These are phyloP conservation scores for Clarireedia paspali DNA, from an alignment of 2,329 filamentous ascomycete genomes.

Conservation along the genomic window DNA sequence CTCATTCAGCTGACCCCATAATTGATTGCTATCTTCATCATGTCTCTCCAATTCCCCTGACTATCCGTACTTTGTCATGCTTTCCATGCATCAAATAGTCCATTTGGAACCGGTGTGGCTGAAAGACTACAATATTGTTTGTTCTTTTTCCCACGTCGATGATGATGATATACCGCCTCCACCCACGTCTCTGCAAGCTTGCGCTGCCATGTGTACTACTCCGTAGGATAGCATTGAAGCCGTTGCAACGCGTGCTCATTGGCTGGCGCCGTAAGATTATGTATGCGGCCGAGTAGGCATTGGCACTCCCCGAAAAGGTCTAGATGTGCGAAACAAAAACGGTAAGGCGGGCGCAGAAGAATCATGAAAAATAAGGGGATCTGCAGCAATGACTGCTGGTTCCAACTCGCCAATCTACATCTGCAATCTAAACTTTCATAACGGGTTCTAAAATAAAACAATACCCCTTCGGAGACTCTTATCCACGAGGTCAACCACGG, in stretches of 20 bases:
- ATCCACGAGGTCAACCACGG: constrained; percentile 4
- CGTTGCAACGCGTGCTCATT: constrained; percentile 3
- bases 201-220: constrained; percentile 5
- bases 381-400: not conserved
- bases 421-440: constrained; percentile 8
- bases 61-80: not conserved
- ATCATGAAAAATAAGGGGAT: not conserved
- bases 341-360: constrained; percentile 1
- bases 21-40: not conserved
- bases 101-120: constrained; percentile 5
- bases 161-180: not conserved
- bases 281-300: constrained; percentile 1
- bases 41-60: not conserved
- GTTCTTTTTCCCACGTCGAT: not conserved
- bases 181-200: constrained; percentile 5
- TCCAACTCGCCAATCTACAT: constrained; percentile 11
- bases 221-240: not conserved
- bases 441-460: constrained; percentile 3
- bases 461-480: constrained; percentile 1
- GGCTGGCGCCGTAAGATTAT: not conserved
- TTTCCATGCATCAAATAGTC: constrained; percentile 2
- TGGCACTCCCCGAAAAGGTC: constrained; percentile 2
- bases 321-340: constrained; percentile 8
- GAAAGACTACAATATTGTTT: not conserved
- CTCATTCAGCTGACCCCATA: not conserved